Conservation (phyloP, 1,284 basidiomycete genomes). For the Apiotrichum veenhuisii region DNA sequence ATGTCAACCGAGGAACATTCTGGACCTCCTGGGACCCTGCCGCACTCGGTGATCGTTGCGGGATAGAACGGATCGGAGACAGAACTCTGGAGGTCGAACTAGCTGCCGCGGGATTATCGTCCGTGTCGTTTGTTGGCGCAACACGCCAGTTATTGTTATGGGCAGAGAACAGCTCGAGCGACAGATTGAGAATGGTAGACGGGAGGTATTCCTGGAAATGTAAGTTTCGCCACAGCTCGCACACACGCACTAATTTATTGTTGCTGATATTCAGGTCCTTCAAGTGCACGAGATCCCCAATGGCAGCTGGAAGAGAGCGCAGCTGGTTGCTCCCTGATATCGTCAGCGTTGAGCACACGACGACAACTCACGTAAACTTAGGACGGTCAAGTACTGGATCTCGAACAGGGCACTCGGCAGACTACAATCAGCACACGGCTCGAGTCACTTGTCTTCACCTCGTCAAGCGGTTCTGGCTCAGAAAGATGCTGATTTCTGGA, state of each 20-base stretch:
- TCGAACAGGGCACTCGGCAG: slow-evolving; percentile 47
- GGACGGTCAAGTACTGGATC: slow-evolving; percentile 39
- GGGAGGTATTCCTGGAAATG: slow-evolving; percentile 39
- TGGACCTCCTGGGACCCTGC: too few species aligned
- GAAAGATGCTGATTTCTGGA: slow-evolving; percentile 24
- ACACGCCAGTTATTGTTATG: slow-evolving; percentile 29
- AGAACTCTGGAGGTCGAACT: not conserved
- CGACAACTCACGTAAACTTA: slow-evolving; percentile 33
- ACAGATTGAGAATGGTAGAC: slow-evolving; percentile 42
- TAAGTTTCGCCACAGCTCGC: not conserved
- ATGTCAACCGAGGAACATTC: slow-evolving; percentile 27
- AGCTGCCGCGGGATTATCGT: too few species aligned
- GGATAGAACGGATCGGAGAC: not conserved
- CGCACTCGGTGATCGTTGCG: too few species aligned
- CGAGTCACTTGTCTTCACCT: slow-evolving; percentile 24
- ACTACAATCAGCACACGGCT: slow-evolving; percentile 15
- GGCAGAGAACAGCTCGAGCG: slow-evolving; percentile 24
- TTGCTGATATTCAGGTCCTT: slow-evolving; percentile 46
- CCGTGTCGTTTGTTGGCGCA: not conserved
- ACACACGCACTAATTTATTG: slow-evolving; percentile 43
- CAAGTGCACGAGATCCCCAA: slow-evolving; percentile 40
- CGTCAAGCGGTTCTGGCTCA: slow-evolving; percentile 31
- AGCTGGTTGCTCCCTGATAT: slow-evolving; percentile 39
- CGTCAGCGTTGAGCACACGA: not conserved
- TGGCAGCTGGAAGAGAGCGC: slow-evolving; percentile 41